Conservation (phyloP, 1,284 basidiomycete genomes). For the Entoloma clypeatum region DNA sequence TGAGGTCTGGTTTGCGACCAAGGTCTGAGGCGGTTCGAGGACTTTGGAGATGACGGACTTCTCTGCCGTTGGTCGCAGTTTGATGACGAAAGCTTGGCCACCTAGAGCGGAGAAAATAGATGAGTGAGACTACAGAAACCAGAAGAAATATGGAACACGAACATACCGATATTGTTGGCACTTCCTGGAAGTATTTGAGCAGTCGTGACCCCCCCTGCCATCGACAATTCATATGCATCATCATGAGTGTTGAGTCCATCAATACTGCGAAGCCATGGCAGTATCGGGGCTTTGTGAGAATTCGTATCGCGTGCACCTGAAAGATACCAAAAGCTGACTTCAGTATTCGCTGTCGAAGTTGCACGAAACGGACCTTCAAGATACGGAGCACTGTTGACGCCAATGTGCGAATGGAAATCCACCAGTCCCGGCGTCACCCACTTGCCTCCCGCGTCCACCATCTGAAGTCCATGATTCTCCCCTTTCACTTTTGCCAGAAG, state of each 20-base stretch:
- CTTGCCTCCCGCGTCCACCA: conserved; percentile 39
- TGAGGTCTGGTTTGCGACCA: conserved; percentile 36
- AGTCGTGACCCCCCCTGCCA: conserved; percentile 45
- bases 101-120: conserved; percentile 32
- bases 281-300: conserved; percentile 37
- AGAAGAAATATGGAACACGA: not conserved
- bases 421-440: conserved; percentile 71
- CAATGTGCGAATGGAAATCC: conserved; percentile 76
- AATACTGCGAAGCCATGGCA: conserved; percentile 48
- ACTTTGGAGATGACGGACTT: conserved; percentile 51
- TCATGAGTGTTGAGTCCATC: conserved; percentile 49
- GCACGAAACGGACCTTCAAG: conserved; percentile 26
- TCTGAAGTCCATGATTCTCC: conserved; percentile 20
- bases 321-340: not conserved
- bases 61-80: conserved; percentile 51
- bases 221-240: conserved; percentile 40
- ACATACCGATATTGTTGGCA: conserved; percentile 54
- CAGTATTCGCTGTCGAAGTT: not conserved
- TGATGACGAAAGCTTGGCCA: conserved; percentile 66
- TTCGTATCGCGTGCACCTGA: conserved; percentile 50
- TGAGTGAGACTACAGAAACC: not conserved
- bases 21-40: conserved; percentile 51
- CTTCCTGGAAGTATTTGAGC: conserved; percentile 47
- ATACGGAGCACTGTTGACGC: conserved; percentile 53
- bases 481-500: conserved; percentile 25